Evolutionary conservation across 2,329 filamentous ascomycete species (phyloP), one percentile per base, ranked within the genome.

Genomic region (Diaporthe destruens): DNA sequence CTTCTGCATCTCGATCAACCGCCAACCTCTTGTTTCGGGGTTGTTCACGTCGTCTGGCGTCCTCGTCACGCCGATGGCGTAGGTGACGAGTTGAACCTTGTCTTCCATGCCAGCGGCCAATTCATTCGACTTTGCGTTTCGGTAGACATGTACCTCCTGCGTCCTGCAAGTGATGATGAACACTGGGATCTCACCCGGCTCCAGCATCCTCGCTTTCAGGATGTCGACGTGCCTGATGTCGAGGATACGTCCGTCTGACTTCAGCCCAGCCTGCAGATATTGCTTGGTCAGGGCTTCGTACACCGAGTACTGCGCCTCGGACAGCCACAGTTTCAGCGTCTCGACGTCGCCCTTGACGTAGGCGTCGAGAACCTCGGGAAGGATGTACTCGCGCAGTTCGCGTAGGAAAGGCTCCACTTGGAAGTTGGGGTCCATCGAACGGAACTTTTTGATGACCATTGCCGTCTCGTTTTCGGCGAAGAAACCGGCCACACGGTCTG

Each of bases 391-490:
- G 81, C 96, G 93, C 84, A 99, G 93, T 79, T 99, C 96, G 76
- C 94, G 93, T 67, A 98, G 85, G 87, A 98, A 99, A 0, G 95
- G 93, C 83, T 99, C 96, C 77, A 98, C 89, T 81, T 98, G 94
- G 87, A 99, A 99, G 76, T 88, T 89, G 6, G 96, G 96, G 78
- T 99, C 96, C 90, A 98, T 98, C 78, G 95, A 90, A 59, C 96
- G 92, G 87, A 99, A 97, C 83, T 96, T 97, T 86, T 98, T 98
- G 85, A 98, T 97, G 47, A 99, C 96, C 89, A 92, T 93, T 39
- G 96, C 96, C 0, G 95, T 98, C 85, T 99, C 96, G 82, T 98
- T 99, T 83, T 99, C 96, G 75, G 96, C 96, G 77, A 99, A 99
- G 85, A 98, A 99, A 36, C 96, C 95, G 59, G 93, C 94, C 51